These are phyloP conservation scores for Stachybotrys echinatus DNA, from an alignment of 2,329 filamentous ascomycete species.

Conservation along the genomic window DNA sequence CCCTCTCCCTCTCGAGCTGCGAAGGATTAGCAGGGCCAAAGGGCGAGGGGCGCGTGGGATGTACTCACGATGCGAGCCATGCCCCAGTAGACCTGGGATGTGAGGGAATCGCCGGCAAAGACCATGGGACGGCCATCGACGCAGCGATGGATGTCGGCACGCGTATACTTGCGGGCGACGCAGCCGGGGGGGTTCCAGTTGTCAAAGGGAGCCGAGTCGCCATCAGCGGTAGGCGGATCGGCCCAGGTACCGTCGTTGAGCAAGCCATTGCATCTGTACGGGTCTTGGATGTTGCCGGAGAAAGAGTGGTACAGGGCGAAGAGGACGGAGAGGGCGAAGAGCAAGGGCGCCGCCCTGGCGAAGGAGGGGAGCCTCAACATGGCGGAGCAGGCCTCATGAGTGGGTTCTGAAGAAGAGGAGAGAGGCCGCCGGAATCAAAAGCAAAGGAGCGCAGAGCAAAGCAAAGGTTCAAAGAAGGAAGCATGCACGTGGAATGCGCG, in stretches of 20 bases:
- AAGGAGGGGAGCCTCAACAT: too few species aligned
- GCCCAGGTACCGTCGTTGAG: constrained; percentile 47
- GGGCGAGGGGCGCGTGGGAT: too few species aligned
- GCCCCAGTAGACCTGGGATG: constrained; percentile 57
- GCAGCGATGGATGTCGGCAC: constrained; percentile 47
- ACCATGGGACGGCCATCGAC: constrained; percentile 46
- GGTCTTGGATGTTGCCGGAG: constrained; percentile 27
- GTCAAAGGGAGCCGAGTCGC: constrained; percentile 26
- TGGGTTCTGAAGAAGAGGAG: too few species aligned
- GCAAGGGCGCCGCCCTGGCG: constrained; percentile 11
- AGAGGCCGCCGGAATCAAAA: too few species aligned
- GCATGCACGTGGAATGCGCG: too few species aligned
- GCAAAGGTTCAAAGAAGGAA: too few species aligned
- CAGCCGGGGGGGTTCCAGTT: constrained; percentile 58
- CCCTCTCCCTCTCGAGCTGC: constrained; percentile 16
- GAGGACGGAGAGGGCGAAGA: constrained; percentile 12
- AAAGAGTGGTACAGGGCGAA: constrained; percentile 9
- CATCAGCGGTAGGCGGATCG: constrained; percentile 21
- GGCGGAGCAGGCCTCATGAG: too few species aligned
- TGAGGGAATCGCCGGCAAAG: constrained; percentile 56
- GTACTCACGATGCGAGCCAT: constrained; percentile 20
- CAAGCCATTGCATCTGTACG: constrained; percentile 48
- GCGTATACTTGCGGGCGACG: constrained; percentile 50
- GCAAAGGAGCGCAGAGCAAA: too few species aligned
- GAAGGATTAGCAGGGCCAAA: too few species aligned